Evolutionary conservation across 228 moss, liverwort and hornwort species (phyloP), one percentile per base, ranked within the genome.

Genomic region (Sphagnum magellanicum): DNA sequence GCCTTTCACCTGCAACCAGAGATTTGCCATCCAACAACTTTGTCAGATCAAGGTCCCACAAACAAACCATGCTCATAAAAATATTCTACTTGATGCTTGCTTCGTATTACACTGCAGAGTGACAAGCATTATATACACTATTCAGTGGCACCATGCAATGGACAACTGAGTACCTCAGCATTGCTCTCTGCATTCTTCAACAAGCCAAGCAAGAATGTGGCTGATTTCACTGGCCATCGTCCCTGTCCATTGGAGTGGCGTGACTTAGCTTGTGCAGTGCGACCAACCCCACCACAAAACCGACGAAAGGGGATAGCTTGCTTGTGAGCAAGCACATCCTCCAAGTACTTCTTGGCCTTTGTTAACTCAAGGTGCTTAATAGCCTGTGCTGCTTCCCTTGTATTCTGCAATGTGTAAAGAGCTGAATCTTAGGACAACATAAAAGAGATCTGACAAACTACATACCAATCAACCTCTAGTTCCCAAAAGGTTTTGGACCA

Each of bases 351-450:
- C 86, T 92, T 95, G 59, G 95, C 95, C 85, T 95, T 95, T 32
- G 65, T 77, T 74, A 95, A 70, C 70, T 87, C 87, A 77, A 95
- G 73, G 63, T 87, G 83, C 87, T 95, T 95, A 48, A 95, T 95
- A 69, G 95, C 87, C 78, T 95, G 95, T 63, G 95, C 92, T 83
- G 95, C 79, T 75, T 95, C 95, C 32, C 95, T 81, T 59, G 92
- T 79, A 52, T 95, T 95, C 92, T 95, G 77, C 0, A 12, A 12
- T 55, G 55, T 32, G 32, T 32, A 32, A 32, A 3, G 3, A 32
- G 32, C 32, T 32, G 3, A 32, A 32, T 32, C 32, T 32, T 32
- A 32, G 32, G 32, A 32, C 32, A 32, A 32, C 32, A 32, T 32
- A 32, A 2, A 32, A 32, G 32, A 32, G 32, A 32, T 32, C 32